Evolutionary conservation across 2,329 filamentous ascomycete species (phyloP).

Genomic region (Escovopsis sp.): DNA sequence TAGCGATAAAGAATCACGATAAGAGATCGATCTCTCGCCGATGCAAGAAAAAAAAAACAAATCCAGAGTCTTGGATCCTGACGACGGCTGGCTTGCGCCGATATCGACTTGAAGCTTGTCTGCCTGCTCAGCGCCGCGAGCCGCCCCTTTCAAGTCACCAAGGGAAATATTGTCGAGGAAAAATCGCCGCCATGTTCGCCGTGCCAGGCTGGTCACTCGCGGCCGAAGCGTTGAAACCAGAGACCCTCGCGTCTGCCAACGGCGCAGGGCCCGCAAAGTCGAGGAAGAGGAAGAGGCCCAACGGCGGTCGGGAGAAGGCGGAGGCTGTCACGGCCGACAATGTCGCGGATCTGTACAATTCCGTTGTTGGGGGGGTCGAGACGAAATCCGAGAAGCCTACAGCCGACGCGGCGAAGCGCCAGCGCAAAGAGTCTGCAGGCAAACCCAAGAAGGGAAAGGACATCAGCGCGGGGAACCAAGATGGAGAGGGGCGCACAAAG

Average conservation of each 20-base stretch:
- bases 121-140: too few relatives aligned
- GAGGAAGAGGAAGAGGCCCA: constrained; percentile 42
- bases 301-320: constrained; percentile 5
- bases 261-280: constrained; percentile 27
- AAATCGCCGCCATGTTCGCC: constrained; percentile 55
- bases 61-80: too few relatives aligned
- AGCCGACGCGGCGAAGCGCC: constrained; percentile 17
- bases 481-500: constrained; percentile 9
- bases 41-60: too few relatives aligned
- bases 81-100: too few relatives aligned
- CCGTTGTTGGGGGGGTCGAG: constrained; percentile 51
- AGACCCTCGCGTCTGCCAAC: constrained; percentile 30
- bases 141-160: too few relatives aligned
- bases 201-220: constrained; percentile 87
- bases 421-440: constrained; percentile 13
- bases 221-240: constrained; percentile 54
- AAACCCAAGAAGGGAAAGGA: constrained; percentile 15
- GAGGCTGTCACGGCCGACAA: constrained; percentile 51
- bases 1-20: too few relatives aligned
- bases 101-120: too few relatives aligned
- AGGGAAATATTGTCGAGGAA: not conserved
- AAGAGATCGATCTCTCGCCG: too few relatives aligned
- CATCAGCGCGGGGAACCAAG: constrained; percentile 10
- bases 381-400: constrained; percentile 25
- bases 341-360: constrained; percentile 64